A percentile compares a stretch with the other conserved stretches of the same genome.
Conservation (phyloP, 768 basidiomycete genomes). For the Leucosporidium creatinivorum region DNA sequence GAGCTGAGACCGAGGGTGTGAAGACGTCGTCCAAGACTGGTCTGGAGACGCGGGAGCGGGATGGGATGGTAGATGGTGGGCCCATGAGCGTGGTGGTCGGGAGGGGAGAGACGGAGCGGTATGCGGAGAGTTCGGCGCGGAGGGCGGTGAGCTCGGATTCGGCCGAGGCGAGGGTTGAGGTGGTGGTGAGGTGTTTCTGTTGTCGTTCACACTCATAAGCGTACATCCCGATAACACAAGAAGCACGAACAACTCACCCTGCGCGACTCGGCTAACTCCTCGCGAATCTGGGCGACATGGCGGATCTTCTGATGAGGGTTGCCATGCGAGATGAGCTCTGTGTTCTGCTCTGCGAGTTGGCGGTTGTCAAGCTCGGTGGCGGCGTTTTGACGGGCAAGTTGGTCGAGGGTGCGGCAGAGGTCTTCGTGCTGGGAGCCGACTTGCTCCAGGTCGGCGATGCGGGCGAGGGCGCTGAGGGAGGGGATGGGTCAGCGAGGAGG, state of each 20-base stretch:
- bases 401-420: constrained; percentile 14
- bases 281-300: constrained; percentile 75
- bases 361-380: constrained; percentile 64
- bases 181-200: constrained; percentile 31
- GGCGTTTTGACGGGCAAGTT: constrained; percentile 50
- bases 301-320: constrained; percentile 79
- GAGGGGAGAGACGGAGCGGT: constrained; percentile 22
- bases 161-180: constrained; percentile 19
- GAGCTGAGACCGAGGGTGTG: no score
- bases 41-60: constrained; percentile 25
- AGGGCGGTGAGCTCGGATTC: constrained; percentile 15
- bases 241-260: constrained; percentile 52
- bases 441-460: constrained; percentile 58
- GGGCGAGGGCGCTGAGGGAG: constrained; percentile 54
- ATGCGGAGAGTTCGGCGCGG: constrained; percentile 30
- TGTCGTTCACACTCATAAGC: no score
- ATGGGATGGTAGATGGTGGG: not conserved
- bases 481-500: not conserved
- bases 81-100: no score
- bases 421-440: not conserved
- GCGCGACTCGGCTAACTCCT: constrained; percentile 70
- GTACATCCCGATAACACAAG: no score
- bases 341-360: constrained; percentile 58
- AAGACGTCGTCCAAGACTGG: constrained; percentile 12
- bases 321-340: constrained; percentile 74